These are phyloP conservation scores for Naematelia aurantialba DNA, from an alignment of 768 basidiomycete genomes.

Conservation along the genomic window DNA sequence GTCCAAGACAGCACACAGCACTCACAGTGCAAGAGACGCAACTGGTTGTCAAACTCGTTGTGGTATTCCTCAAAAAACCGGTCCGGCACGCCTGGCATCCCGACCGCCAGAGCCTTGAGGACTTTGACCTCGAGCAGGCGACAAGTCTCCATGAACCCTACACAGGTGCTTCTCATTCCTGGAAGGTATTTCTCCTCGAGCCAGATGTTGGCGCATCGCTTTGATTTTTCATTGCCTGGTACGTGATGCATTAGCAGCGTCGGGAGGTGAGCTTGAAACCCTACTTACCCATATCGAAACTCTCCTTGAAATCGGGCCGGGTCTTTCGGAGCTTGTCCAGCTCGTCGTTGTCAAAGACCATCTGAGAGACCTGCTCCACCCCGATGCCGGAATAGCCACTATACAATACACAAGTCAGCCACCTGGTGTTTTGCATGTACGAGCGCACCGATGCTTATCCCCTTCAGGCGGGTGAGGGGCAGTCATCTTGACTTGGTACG, in stretches of 20 bases:
- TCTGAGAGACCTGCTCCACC: conserved; percentile 33
- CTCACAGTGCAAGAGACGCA: conserved; percentile 28
- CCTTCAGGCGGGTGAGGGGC: conserved; percentile 33
- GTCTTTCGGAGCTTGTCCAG: conserved; percentile 13
- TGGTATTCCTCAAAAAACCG: conserved; percentile 35
- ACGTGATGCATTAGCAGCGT: too few species aligned
- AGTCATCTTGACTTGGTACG: conserved; percentile 31
- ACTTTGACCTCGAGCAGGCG: conserved; percentile 16
- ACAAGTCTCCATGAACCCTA: conserved; percentile 20
- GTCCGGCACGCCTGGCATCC: conserved; percentile 30
- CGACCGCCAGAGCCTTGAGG: conserved; percentile 30
- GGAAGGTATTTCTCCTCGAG: conserved; percentile 22
- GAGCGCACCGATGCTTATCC: conserved; percentile 17
- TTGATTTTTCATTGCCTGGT: conserved; percentile 11
- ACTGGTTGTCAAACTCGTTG: conserved; percentile 23
- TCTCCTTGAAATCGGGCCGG: conserved; percentile 15
- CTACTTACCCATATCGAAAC: conserved; percentile 19
- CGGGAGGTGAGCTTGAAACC: too few species aligned
- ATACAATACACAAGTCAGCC: not conserved
- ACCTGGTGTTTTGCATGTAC: not conserved
- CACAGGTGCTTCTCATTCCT: conserved; percentile 4
- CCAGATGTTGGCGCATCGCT: conserved; percentile 15
- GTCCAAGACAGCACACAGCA: not conserved
- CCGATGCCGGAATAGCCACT: conserved; percentile 35
- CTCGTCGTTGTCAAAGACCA: conserved; percentile 26